Conservation (phyloP, 192 early-diverging fungal species). For the Haplosporangium gracile region DNA sequence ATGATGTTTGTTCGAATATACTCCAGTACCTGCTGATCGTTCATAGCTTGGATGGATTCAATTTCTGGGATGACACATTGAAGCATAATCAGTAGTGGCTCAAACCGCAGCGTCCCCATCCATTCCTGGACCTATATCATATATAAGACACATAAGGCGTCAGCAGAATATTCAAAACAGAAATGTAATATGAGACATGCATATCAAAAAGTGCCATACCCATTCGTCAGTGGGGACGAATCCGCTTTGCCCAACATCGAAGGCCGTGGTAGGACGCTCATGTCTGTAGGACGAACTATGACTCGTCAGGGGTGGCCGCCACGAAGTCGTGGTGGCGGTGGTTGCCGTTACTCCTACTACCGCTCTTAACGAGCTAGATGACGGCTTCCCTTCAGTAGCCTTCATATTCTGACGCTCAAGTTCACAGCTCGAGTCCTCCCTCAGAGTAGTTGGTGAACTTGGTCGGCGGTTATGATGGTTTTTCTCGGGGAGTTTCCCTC, state of each 20-base stretch:
- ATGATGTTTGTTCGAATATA: slow-evolving; percentile 62
- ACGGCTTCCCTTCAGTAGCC: neutral
- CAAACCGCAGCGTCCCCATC: slow-evolving; percentile 74
- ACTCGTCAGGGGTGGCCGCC: slow-evolving; percentile 14
- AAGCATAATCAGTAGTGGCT: slow-evolving; percentile 73
- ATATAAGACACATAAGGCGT: too few species aligned
- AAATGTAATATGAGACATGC: slow-evolving; percentile 40
- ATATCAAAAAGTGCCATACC: slow-evolving; percentile 61
- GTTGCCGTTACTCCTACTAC: neutral
- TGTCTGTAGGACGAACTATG: slow-evolving; percentile 9
- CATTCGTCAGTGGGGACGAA: slow-evolving; percentile 81
- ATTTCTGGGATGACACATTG: slow-evolving; percentile 77
- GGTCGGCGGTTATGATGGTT: neutral
- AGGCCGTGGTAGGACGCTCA: slow-evolving; percentile 35
- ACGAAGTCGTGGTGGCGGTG: neutral
- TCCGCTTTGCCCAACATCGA: slow-evolving; percentile 61
- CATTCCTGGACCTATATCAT: slow-evolving; percentile 16
- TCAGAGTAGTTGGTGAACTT: neutral
- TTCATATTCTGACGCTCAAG: neutral
- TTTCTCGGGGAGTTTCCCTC: slow-evolving; percentile 75
- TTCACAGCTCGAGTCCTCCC: slow-evolving; percentile 22
- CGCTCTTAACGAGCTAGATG: neutral
- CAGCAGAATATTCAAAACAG: slow-evolving; percentile 69
- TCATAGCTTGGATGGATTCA: slow-evolving; percentile 70
- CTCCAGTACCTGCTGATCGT: slow-evolving; percentile 73